phyloP scores from a whole-genome alignment of 768 basidiomycete genomes.

The Leccinum obscurum region DNA sequence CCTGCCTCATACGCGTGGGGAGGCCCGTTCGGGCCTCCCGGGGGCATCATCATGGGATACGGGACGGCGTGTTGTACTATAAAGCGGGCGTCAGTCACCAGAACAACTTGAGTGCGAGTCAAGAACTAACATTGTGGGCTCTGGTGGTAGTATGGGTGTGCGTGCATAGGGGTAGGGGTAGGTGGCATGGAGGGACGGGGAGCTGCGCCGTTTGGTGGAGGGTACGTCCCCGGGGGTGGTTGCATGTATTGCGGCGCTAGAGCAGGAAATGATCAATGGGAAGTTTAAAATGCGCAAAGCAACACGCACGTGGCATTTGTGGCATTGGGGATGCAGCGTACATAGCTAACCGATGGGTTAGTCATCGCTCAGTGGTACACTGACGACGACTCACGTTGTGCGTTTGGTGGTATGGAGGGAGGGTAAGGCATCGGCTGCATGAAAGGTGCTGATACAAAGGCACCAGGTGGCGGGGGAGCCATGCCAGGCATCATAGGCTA shows the following conservation, averaged over 20 bases:
- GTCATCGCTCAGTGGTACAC: background rate
- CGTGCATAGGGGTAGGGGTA: slow-evolving; percentile 83
- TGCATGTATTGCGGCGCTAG: slow-evolving; percentile 78
- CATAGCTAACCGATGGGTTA: slow-evolving; percentile 54
- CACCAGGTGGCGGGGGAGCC: slow-evolving; percentile 75
- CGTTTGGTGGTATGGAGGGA: slow-evolving; percentile 75
- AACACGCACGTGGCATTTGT: slow-evolving; percentile 79
- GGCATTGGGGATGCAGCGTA: slow-evolving; percentile 80
- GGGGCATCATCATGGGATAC: slow-evolving; percentile 89
- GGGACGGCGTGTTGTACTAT: slow-evolving; percentile 85
- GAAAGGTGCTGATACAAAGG: slow-evolving; percentile 77
- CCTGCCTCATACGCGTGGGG: slow-evolving; percentile 74
- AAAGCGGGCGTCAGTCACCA: slow-evolving; percentile 30
- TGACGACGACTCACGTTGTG: slow-evolving; percentile 39
- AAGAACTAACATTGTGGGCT: slow-evolving; percentile 74
- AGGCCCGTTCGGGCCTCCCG: slow-evolving; percentile 61
- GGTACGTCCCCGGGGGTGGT: slow-evolving; percentile 74
- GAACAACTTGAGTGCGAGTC: slow-evolving; percentile 18
- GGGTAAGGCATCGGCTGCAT: slow-evolving; percentile 88
- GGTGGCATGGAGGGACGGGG: slow-evolving; percentile 91
- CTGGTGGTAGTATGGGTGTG: slow-evolving; percentile 87
- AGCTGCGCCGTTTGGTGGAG: slow-evolving; percentile 74
- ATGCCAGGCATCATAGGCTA: slow-evolving; percentile 87
- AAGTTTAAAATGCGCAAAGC: background rate
- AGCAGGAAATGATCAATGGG: slow-evolving; percentile 8